Base-by-base conservation (phyloP, 108 stramenopile genomes). In the Nitzschia sp. region DNA sequence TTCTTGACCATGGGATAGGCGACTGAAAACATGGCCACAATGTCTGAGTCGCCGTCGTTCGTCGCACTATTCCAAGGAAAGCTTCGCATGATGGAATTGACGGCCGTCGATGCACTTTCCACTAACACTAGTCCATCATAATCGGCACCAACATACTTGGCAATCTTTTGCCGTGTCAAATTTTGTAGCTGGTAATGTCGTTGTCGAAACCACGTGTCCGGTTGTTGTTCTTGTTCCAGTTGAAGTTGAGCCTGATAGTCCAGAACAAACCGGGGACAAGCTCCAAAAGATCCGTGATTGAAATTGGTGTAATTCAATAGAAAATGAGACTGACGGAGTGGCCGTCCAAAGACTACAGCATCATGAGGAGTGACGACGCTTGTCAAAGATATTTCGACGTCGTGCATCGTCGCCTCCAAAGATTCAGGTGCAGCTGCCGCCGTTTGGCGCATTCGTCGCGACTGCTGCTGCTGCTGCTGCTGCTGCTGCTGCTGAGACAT, bases 1-100 rank as follows among this genome's bases (percentile, higher is more conserved):
- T 74, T 51, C 46, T 62, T 66, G 15, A 74, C 66, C 73, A 74
- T 74, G n/a, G 51, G 64, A 74, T 67, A 74, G 30, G 73, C 73
- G 17, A 38, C 38, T 5, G 32, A 34, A 46, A 74, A 64, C 49
- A 51, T 21, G 49, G 21, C 19, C 3, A 72, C n/a, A 15, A 60
- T 55, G 38, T 42, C 38, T 6, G 6, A 6, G 38, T 42, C 38
- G 38, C 38, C 38, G 13, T 6, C 38, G 13, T 6, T 13, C 6
- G 38, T 42, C 6, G 13, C 13, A 42, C 13, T 42, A 42, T 42
- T 42, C 49, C 49, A 51, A 19, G 49, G 49, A 51, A 66, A 46
- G 51, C 28, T 33, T 29, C 73, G 54, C 18, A 74, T 36, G 42
- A 74, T 67, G 25, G 73, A 31, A 58, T 74, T 74, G 54, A 74